These are phyloP conservation scores for Eucalyptus erythrocorys DNA, from an alignment of 345 rosid species.

Conservation along the genomic window DNA sequence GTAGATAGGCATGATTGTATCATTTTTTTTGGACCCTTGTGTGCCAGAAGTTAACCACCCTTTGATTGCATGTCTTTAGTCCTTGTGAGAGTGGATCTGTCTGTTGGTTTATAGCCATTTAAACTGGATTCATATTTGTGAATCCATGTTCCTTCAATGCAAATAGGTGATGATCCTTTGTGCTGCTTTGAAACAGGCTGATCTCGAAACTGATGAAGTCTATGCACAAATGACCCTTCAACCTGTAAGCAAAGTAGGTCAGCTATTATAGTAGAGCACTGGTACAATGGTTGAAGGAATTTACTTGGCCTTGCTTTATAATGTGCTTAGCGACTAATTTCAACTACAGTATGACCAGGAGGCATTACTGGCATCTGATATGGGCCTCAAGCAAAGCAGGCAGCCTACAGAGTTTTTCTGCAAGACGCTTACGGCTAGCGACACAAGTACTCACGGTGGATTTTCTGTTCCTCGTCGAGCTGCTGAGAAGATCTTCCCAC, in stretches of 20 bases:
- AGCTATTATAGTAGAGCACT: constrained; percentile 4
- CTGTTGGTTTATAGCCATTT: not conserved
- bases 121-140: not conserved
- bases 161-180: not conserved
- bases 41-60: not conserved
- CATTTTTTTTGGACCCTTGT: not conserved
- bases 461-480: constrained; percentile 97
- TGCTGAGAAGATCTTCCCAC: constrained; percentile 94
- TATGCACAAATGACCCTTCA: constrained; percentile 82
- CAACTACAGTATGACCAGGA: constrained; percentile 72
- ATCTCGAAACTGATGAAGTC: constrained; percentile 65
- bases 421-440: constrained; percentile 95
- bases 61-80: not conserved
- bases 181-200: constrained; percentile 37
- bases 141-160: not conserved
- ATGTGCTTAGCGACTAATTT: not conserved
- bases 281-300: not conserved
- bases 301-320: not conserved
- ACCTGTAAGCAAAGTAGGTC: constrained; percentile 69
- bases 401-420: constrained; percentile 95
- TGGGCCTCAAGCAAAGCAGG: constrained; percentile 67
- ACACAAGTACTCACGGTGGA: constrained; percentile 96
- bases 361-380: constrained; percentile 71
- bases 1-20: not conserved
- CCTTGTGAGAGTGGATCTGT: not conserved